Conservation (phyloP, 768 basidiomycete genomes). For the Suillus subluteus region DNA sequence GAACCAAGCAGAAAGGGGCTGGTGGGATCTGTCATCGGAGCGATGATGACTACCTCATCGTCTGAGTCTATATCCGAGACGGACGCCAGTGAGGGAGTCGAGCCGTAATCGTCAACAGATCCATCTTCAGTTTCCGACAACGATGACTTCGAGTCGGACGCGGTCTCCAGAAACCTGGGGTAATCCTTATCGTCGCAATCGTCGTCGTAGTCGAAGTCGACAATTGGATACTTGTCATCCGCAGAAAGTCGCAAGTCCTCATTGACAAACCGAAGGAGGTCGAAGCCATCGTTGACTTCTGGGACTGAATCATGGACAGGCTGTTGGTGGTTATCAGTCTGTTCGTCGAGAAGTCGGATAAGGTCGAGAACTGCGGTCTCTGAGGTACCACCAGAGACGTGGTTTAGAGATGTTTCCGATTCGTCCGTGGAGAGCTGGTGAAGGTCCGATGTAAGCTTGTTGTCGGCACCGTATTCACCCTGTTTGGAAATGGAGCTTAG, state of each 20-base stretch:
- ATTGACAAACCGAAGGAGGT: constrained; percentile 3
- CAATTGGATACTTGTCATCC: not conserved
- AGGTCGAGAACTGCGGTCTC: constrained; percentile 2
- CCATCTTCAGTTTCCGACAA: not conserved
- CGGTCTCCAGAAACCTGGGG: not conserved
- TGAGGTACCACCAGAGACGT: not conserved
- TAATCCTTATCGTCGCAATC: not conserved
- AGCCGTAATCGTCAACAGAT: not conserved
- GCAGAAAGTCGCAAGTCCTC: not conserved
- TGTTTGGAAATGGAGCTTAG: not conserved
- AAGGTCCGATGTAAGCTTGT: not conserved
- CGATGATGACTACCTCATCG: not conserved
- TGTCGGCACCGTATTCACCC: not conserved
- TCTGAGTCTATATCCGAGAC: constrained; percentile 1
- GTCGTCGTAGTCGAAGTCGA: not conserved
- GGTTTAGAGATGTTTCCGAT: not conserved
- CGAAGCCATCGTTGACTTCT: not conserved
- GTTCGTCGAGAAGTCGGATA: constrained; percentile 5
- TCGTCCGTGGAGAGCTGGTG: not conserved
- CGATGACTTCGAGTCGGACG: not conserved
- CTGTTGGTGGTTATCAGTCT: not conserved
- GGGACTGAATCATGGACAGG: not conserved
- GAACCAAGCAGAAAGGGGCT: not conserved
- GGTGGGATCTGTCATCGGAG: not conserved
- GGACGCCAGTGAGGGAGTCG: not conserved